Conservation (phyloP, 345 rosid genomes). For the Crucihimalaya himalaica region DNA sequence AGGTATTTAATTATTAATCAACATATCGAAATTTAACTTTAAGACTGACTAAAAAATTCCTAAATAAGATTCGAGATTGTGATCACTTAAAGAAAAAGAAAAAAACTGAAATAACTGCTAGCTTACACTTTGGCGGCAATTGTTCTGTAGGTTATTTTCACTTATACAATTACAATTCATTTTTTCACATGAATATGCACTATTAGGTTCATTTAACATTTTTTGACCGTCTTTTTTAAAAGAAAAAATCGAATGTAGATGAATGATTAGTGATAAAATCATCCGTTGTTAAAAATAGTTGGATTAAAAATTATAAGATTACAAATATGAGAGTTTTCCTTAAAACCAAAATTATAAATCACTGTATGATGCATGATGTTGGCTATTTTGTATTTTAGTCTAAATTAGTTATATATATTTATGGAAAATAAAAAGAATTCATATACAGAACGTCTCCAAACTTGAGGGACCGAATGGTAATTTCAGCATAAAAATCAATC, state of each 20-base stretch:
- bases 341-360: too few relatives aligned
- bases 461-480: slow-evolving; percentile 27
- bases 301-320: too few relatives aligned
- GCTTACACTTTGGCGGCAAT: slow-evolving; percentile 16
- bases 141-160: not conserved
- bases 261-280: too few relatives aligned
- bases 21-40: not conserved
- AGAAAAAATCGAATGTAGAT: too few relatives aligned
- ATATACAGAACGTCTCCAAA: not conserved
- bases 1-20: not conserved
- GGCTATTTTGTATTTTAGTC: slow-evolving; percentile 6
- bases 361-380: not conserved
- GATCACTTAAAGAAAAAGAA: slow-evolving; percentile 1
- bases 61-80: not conserved
- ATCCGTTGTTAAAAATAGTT: too few relatives aligned
- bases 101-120: slow-evolving; percentile 19
- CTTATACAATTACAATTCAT: not conserved
- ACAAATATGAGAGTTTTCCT: not conserved
- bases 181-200: not conserved
- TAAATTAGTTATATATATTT: not conserved
- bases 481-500: slow-evolving; percentile 30
- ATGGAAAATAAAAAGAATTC: not conserved
- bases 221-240: too few relatives aligned
- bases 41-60: slow-evolving; percentile 14
- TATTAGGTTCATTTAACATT: too few relatives aligned